phyloP scores from a whole-genome alignment of 1,139 yeast genomes.

The Neolecta irregularis region DNA sequence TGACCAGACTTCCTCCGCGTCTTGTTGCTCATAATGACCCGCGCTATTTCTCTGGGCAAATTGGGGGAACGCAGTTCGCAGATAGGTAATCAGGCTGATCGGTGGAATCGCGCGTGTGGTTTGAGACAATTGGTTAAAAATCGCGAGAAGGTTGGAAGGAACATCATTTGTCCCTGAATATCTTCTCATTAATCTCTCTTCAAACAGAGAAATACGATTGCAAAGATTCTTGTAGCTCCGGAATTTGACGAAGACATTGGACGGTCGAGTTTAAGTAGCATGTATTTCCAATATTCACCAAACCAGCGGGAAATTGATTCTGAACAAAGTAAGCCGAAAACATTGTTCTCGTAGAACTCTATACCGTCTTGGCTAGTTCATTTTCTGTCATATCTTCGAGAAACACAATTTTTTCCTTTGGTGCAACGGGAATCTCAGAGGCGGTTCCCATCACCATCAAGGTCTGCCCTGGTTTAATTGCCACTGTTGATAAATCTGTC shows the following conservation, averaged over 20 bases:
- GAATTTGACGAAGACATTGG: constrained; percentile 59
- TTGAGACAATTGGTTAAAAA: neutral
- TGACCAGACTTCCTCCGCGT: constrained; percentile 92
- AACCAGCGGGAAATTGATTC: constrained; percentile 55
- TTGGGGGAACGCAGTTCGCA: constrained; percentile 60
- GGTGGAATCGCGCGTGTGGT: neutral
- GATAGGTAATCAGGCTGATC: constrained; percentile 12
- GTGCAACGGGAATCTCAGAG: constrained; percentile 49
- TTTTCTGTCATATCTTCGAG: constrained; percentile 51
- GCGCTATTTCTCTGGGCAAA: constrained; percentile 57
- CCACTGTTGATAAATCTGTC: constrained; percentile 36
- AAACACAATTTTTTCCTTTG: constrained; percentile 41
- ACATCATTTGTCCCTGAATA: constrained; percentile 17
- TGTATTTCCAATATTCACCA: constrained; percentile 80
- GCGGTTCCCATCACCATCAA: constrained; percentile 91
- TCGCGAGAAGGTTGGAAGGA: neutral
- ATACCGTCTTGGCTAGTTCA: constrained; percentile 26
- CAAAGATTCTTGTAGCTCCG: constrained; percentile 34
- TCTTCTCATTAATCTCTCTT: too few species aligned
- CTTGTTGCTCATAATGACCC: constrained; percentile 71
- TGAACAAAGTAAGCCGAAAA: constrained; percentile 16
- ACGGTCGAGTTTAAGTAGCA: constrained; percentile 75
- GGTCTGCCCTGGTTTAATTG: constrained; percentile 55
- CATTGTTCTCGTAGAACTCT: constrained; percentile 3
- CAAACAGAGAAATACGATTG: too few species aligned